Percentiles rank a stretch among this genome's conserved stretches.
Conservation (phyloP, 352 stramenopile genomes). For the Phytophthora cryptogea region DNA sequence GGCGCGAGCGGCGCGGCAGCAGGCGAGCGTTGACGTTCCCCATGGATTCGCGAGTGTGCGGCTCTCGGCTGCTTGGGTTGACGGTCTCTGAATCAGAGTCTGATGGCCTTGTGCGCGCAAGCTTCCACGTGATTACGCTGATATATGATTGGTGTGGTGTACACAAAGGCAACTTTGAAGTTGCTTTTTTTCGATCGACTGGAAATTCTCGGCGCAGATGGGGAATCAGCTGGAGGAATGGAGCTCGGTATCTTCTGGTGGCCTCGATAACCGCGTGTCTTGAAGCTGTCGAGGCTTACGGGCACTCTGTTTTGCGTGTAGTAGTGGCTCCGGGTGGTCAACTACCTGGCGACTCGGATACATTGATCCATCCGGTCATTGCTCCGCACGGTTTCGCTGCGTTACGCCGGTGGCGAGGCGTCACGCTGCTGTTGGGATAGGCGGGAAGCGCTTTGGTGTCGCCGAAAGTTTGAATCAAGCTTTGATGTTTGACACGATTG, state of each 20-base stretch:
- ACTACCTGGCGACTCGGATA: slow-evolving; percentile 2
- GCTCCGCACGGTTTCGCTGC: slow-evolving; percentile 21
- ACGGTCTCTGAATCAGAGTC: slow-evolving; percentile 7
- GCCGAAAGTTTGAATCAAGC: slow-evolving; percentile 21
- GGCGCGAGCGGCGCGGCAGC: slow-evolving; percentile 15
- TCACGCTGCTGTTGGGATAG: slow-evolving; percentile 9
- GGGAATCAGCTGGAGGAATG: slow-evolving; percentile 12
- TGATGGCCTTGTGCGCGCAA: slow-evolving; percentile 29
- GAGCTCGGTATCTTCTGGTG: slow-evolving; percentile 6
- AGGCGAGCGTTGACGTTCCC: slow-evolving; percentile 18
- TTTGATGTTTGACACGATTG: slow-evolving; percentile 17
- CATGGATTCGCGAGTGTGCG: slow-evolving; percentile 28
- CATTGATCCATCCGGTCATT: too few relatives aligned
- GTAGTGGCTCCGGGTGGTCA: slow-evolving; percentile 18
- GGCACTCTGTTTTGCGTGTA: slow-evolving; percentile 14
- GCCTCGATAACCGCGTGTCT: too few relatives aligned
- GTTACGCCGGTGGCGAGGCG: slow-evolving; percentile 20
- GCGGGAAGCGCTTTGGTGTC: neutral
- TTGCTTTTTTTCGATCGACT: neutral
- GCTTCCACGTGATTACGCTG: slow-evolving; percentile 40
- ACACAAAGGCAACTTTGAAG: slow-evolving; percentile 2
- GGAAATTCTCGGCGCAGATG: neutral
- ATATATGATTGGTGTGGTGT: slow-evolving; percentile 47
- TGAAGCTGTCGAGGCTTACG: slow-evolving; percentile 21
- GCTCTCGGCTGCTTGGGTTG: slow-evolving; percentile 1